Evolutionary conservation across 2,329 filamentous ascomycete genomes (phyloP).

Genomic region (Sordariomycetes sp.): DNA sequence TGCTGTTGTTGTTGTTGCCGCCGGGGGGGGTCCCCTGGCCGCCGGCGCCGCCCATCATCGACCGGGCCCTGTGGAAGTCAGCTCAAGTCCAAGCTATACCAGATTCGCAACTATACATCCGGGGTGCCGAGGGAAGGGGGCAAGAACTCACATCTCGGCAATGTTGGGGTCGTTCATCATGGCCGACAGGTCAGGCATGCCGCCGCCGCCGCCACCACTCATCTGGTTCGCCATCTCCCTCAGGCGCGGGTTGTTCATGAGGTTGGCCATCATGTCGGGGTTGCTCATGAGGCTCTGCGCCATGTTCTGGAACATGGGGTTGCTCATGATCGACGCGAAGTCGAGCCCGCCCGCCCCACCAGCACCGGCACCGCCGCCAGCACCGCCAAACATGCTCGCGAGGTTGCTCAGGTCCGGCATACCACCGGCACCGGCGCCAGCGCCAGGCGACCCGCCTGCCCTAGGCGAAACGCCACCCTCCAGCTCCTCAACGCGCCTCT

Average conservation of each 20-base stretch:
- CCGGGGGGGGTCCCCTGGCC: slow-evolving; percentile 10
- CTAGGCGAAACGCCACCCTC: slow-evolving; percentile 26
- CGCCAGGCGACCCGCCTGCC: slow-evolving; percentile 32
- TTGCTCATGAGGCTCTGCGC: slow-evolving; percentile 96
- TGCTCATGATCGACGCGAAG: slow-evolving; percentile 77
- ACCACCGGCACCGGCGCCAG: slow-evolving; percentile 39
- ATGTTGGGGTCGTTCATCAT: slow-evolving; percentile 90
- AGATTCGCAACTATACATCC: slow-evolving; percentile 1
- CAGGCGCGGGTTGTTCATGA: slow-evolving; percentile 89
- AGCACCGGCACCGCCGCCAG: slow-evolving; percentile 42
- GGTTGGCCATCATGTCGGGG: slow-evolving; percentile 76
- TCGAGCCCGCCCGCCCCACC: slow-evolving; percentile 77
- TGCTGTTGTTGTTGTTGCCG: not conserved
- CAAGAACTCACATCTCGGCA: slow-evolving; percentile 70
- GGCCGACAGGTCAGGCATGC: slow-evolving; percentile 75
- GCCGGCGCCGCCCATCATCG: slow-evolving; percentile 29
- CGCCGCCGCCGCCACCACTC: slow-evolving; percentile 42
- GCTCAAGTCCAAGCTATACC: not conserved
- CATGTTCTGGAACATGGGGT: slow-evolving; percentile 97
- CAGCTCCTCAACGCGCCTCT: slow-evolving; percentile 70
- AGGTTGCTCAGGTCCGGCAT: slow-evolving; percentile 61
- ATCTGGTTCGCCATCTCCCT: slow-evolving; percentile 79
- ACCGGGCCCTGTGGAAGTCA: slow-evolving; percentile 22
- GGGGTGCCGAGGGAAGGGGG: not conserved
- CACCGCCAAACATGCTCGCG: slow-evolving; percentile 60